Base-by-base conservation (phyloP, 2,329 filamentous ascomycete genomes). In the Sclerotinia nivalis region DNA sequence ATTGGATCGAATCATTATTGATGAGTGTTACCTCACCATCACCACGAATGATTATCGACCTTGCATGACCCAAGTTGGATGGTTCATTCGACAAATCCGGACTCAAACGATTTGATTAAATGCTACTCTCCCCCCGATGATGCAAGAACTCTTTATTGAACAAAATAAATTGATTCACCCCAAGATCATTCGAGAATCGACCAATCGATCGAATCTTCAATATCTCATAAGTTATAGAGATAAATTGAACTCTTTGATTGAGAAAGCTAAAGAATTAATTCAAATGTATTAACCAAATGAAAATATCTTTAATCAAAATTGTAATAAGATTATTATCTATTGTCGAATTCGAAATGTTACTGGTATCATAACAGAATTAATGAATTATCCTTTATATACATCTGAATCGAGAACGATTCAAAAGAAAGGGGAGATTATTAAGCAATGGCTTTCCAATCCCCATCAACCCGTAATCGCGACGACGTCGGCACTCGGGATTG, bases 301-400 rank as follows among this genome's bases (percentile, higher is more conserved):
- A n/a, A n/a, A n/a, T n/a, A n/a, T n/a, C n/a, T n/a, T n/a, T n/a
- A 7, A 72, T 72, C 50, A 40, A 60, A 28, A 45, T 20, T 43
- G 45, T 40, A 69, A 73, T 56, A 72, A 72, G 65, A 71, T 72
- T 45, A 72, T 73, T 45, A 67, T 73, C 31, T 73, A 72, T 47
- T 72, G 25, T 55, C 40, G 45, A 34, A 73, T 60, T 18, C 25
- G 40, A 54, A n/a, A n/a, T n/a, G n/a, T n/a, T n/a, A n/a, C n/a
- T n/a, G n/a, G n/a, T n/a, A n/a, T n/a, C n/a, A n/a, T n/a, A n/a
- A n/a, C n/a, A n/a, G n/a, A n/a, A n/a, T n/a, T n/a, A n/a, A n/a
- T n/a, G n/a, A n/a, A n/a, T n/a, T n/a, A n/a, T n/a, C n/a, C n/a
- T n/a, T n/a, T n/a, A n/a, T n/a, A 54, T 67, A 47, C 59, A 71